These are phyloP conservation scores for Plasmodium relictum DNA, from an alignment of 169 alveolate genomes.

Conservation along the genomic window DNA sequence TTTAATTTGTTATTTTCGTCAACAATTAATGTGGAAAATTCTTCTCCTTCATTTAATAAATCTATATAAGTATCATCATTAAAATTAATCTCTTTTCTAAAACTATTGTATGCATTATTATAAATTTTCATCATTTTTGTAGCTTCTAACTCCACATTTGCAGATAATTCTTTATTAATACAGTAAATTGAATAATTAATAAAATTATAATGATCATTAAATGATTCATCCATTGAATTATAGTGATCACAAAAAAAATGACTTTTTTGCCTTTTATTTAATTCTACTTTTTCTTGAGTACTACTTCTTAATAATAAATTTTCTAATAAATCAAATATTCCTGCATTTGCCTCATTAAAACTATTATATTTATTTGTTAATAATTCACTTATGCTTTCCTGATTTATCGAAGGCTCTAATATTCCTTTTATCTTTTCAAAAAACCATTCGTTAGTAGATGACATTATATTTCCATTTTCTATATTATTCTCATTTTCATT, in stretches of 20 bases:
- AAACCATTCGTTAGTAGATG: constrained; percentile 54
- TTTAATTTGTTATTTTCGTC: constrained; percentile 43
- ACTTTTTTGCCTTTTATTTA: constrained; percentile 25
- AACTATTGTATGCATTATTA: constrained; percentile 30
- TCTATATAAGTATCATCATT: constrained; percentile 55
- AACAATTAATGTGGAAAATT: constrained; percentile 37
- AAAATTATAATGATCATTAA: constrained; percentile 51
- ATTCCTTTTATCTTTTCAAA: constrained; percentile 62
- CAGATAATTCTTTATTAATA: constrained; percentile 70
- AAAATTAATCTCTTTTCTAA: constrained; percentile 49
- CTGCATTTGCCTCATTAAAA: constrained; percentile 67
- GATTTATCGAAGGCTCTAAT: constrained; percentile 47
- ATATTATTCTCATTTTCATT: background rate
- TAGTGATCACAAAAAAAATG: constrained; percentile 35
- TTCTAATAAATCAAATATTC: constrained; percentile 57
- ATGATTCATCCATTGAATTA: constrained; percentile 44
- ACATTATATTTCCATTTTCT: background rate
- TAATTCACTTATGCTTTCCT: constrained; percentile 59
- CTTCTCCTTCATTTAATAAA: constrained; percentile 57
- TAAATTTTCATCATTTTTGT: constrained; percentile 68
- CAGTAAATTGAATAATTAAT: constrained; percentile 59
- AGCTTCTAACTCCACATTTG: constrained; percentile 69
- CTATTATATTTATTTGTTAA: constrained; percentile 63
- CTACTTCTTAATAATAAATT: constrained; percentile 33
- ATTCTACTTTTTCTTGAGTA: constrained; percentile 36